Evolutionary conservation across 2,329 filamentous ascomycete species (phyloP), one percentile per base, ranked within the genome.

Genomic region (Clarireedia paspali): DNA sequence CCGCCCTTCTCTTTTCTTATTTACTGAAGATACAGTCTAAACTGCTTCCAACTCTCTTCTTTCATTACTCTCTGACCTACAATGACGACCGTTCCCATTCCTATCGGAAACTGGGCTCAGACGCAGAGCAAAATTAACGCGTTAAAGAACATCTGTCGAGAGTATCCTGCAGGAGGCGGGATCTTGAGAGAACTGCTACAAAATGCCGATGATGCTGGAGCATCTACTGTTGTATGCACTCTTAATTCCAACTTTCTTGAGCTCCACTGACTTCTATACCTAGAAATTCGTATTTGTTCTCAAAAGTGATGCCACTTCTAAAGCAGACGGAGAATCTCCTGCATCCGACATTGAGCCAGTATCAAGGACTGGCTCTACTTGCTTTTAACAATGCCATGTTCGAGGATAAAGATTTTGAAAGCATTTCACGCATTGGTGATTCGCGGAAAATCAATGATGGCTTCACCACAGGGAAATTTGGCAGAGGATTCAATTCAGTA

Each of bases 201-300:
- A 68, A 99, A 99, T 70, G 94, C 94, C 20, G 91, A 94, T 65
- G 94, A 99, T 75, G 94, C 94, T 30, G 87, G 90, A 67, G 92
- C 92, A 51, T 89, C 84, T 17, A 89, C 84, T 59, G 91, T 96
- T 64, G 65, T 67, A 62, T 38, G 60, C 26, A 47, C 17, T 14
- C 45, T 27, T 14, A n/a, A 17, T 26, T 45, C 14, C 12, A 12
- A 5, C 38, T 6, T 49, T 5, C 38, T 14, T 20, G 10, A 7
- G 36, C 10, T 42, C 42, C 59, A 34, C 38, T 50, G 14, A 47
- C 14, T 7, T 34, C 4, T 7, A 23, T 20, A 7, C 27, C 7
- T 30, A 66, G 64, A 64, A 50, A 40, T 64, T n/a, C n/a, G n/a
- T n/a, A n/a, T n/a, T n/a, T n/a, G n/a, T n/a, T n/a, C n/a, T n/a